Evolutionary conservation across 441 rosid genomes (phyloP).

Genomic region (Populus trichocarpa): DNA sequence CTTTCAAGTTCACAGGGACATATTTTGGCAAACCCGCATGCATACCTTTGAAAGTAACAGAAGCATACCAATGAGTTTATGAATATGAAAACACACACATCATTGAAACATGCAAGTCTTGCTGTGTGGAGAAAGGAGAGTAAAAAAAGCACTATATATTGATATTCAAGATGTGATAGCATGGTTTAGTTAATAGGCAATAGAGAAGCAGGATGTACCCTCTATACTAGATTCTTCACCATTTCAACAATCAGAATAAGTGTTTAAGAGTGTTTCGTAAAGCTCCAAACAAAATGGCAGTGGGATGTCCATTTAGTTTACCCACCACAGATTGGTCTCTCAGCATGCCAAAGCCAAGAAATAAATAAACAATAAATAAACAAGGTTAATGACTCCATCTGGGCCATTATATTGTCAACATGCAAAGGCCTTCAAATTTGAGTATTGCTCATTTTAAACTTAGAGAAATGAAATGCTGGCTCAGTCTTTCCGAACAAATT

Average conservation of each 20-base stretch:
- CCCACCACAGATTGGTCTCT: background rate
- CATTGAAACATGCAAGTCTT: background rate
- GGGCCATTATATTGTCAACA: background rate
- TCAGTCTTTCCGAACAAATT: background rate
- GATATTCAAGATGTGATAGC: background rate
- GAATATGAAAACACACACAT: background rate
- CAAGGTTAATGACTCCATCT: background rate
- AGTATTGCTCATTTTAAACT: background rate
- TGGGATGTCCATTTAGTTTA: background rate
- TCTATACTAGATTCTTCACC: background rate
- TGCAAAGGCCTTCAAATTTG: background rate
- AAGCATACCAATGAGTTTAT: background rate
- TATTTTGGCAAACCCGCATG: constrained; percentile 76
- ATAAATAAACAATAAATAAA: background rate
- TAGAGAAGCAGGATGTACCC: background rate
- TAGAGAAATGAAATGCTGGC: too few relatives aligned
- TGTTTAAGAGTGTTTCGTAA: background rate
- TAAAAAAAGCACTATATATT: background rate
- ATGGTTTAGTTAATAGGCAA: background rate
- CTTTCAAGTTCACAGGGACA: constrained; percentile 74
- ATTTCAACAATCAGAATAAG: background rate
- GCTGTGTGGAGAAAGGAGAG: background rate
- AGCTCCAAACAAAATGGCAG: background rate
- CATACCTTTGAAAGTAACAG: constrained; percentile 50
- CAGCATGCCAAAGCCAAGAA: background rate